Evolutionary conservation across 108 stramenopile genomes (phyloP).

Genomic region (Aurantiochytrium sp.): DNA sequence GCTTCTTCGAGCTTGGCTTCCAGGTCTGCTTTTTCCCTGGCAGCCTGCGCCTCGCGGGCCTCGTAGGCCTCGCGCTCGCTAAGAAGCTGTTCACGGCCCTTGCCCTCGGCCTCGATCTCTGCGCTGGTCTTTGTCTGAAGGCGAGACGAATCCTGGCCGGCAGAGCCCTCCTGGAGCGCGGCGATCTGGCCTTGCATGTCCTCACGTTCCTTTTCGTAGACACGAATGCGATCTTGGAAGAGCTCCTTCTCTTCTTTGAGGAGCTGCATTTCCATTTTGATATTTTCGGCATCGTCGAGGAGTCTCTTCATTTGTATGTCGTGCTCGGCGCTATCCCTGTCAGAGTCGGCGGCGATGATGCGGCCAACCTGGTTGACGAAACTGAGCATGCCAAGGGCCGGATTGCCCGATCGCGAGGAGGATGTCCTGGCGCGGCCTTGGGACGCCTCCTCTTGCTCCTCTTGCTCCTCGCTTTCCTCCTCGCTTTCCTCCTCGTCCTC

Average conservation of each 20-base stretch:
- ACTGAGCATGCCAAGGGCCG: background rate
- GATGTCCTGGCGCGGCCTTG: background rate
- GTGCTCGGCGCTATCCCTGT: background rate
- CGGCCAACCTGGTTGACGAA: background rate
- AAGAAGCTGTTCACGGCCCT: background rate
- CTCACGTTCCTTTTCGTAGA: background rate
- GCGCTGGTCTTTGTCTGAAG: background rate
- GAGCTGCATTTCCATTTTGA: background rate
- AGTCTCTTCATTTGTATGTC: background rate
- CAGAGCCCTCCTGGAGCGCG: background rate
- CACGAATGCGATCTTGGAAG: background rate
- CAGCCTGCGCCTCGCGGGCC: background rate
- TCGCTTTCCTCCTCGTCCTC: background rate
- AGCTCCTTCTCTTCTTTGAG: background rate
- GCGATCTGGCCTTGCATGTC: background rate
- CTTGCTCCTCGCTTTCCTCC: background rate
- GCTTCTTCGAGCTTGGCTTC: background rate
- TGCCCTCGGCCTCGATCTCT: background rate
- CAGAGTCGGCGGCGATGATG: background rate
- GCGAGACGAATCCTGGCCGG: background rate
- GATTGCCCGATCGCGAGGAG: too few species aligned
- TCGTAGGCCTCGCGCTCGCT: background rate
- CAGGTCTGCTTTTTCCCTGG: background rate
- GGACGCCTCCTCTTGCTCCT: background rate
- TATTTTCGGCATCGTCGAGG: background rate